Evolutionary conservation across 2,329 filamentous ascomycete genomes (phyloP).

Genomic region (Ophiostoma fasciatum): DNA sequence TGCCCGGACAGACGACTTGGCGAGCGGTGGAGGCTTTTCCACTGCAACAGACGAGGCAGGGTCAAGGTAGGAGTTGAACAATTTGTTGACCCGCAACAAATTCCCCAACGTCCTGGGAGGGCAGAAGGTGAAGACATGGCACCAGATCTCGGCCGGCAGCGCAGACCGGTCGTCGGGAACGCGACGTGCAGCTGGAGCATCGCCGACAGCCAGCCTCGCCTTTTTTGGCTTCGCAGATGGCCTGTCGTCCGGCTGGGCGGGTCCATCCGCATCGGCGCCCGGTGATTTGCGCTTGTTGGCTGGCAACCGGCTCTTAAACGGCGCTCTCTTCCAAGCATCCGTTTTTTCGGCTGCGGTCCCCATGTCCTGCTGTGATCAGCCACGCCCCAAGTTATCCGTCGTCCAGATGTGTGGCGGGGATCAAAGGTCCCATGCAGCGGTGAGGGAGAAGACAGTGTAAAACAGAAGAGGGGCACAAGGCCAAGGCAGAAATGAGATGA

Average conservation of each 20-base stretch:
- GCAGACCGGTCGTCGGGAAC: conserved; percentile 14
- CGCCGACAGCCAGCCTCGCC: conserved; percentile 14
- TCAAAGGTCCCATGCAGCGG: too few species aligned
- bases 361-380: too few species aligned
- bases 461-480: too few species aligned
- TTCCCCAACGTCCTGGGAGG: conserved; percentile 47
- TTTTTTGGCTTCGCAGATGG: conserved; percentile 14
- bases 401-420: too few species aligned
- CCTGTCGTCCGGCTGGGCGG: not conserved
- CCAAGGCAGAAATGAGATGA: too few species aligned
- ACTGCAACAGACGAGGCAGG: conserved; percentile 21
- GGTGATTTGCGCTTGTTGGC: too few species aligned
- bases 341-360: too few species aligned
- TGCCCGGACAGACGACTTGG: conserved; percentile 13
- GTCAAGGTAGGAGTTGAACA: conserved; percentile 47
- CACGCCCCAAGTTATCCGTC: too few species aligned
- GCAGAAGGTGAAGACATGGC: conserved; percentile 52
- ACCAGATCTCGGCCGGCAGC: conserved; percentile 52
- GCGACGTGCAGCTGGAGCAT: too few species aligned
- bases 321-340: too few species aligned
- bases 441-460: too few species aligned
- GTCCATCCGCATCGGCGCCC: conserved; percentile 4
- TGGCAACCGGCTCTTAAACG: too few species aligned
- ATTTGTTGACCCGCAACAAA: conserved; percentile 51
- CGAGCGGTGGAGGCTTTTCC: conserved; percentile 8